Base-by-base conservation (phyloP, 2,329 filamentous ascomycete genomes). In the Aspergillus unguis region DNA sequence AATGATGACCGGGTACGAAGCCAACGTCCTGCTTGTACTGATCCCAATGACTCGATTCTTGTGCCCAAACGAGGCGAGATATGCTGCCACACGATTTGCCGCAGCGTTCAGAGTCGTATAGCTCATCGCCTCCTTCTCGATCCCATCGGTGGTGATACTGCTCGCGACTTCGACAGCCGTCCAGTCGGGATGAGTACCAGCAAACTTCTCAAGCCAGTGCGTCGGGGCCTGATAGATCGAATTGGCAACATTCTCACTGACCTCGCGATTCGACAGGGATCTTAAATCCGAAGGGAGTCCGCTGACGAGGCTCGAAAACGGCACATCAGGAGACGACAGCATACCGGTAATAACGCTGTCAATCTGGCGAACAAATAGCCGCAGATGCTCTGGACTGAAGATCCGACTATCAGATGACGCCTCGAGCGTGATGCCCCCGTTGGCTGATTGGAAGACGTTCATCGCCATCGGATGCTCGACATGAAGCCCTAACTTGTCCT, bases 391-490 rank as follows among this genome's bases (percentile, higher is more conserved):
- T 2, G 44, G 45, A 27, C 58, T 63, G 56, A 70, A 65, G 8
- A 67, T 26, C 7, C 58, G 48, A 44, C 57, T 60, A 31, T 63
- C 58, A 2, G 61, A 62, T 33, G 62, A 61, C 3, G 64, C 60
- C 26, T 67, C 65, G 26, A 71, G 41, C 1, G 56, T 27, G 1
- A 71, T 38, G 10, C 50, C 46, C 6, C 58, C 65, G 28, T 62
- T 53, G 0, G 29, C 23, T 25, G 52, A 42, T 32, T 65, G 57
- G 38, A 69, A 70, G 0, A 72, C 62, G 40, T 75, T 74, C 44
- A 75, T 59, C 2, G 72, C 72, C 56, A 75, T 62, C 0, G 71
- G 63, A 53, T 75, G 72, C 45, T 75, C 73, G 5, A 75, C 73
- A 32, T 66, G 64, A 10, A 75, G 62, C 1, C 65, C 62, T 26